Percentiles rank a stretch among this genome's conserved stretches.
Conservation (phyloP, 2,329 filamentous ascomycete species). For the Eutypella sp. region DNA sequence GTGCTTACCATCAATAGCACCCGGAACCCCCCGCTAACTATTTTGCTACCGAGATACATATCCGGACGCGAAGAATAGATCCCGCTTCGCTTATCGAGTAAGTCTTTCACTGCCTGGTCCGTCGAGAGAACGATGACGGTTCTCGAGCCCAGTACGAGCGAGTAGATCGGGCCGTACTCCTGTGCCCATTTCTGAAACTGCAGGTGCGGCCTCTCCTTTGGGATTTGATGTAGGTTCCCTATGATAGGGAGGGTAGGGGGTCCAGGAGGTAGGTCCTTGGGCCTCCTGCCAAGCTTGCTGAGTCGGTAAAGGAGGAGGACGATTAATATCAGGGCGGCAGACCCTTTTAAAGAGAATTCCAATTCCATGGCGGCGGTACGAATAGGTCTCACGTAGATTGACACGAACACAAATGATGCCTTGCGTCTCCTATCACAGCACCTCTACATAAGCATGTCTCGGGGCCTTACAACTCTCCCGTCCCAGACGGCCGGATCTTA, state of each 20-base stretch:
- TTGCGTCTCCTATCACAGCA: too few species aligned
- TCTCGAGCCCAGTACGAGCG: conserved; percentile 44
- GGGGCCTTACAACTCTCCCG: too few species aligned
- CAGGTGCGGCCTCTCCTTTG: conserved; percentile 33
- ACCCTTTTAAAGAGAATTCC: not conserved
- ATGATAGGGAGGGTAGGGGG: conserved; percentile 46
- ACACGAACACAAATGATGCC: too few species aligned
- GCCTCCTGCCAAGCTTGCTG: conserved; percentile 18
- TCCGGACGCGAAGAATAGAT: conserved; percentile 44
- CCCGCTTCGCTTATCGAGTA: conserved; percentile 44
- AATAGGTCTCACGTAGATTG: too few species aligned
- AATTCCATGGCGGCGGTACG: too few species aligned
- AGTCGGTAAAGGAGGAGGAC: conserved; percentile 5
- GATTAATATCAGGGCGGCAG: not conserved
- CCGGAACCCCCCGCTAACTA: conserved; percentile 12
- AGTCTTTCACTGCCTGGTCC: conserved; percentile 41
- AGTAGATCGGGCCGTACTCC: conserved; percentile 48
- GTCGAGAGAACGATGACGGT: conserved; percentile 42
- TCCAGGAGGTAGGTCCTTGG: conserved; percentile 39
- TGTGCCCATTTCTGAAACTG: conserved; percentile 49
- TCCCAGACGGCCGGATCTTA: too few species aligned
- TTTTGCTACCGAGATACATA: conserved; percentile 37
- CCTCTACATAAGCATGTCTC: too few species aligned
- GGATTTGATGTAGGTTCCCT: conserved; percentile 48
- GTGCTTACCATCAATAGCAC: conserved; percentile 14